Conservation (phyloP, 139 green algal species). For the Coccomyxa sp. region DNA sequence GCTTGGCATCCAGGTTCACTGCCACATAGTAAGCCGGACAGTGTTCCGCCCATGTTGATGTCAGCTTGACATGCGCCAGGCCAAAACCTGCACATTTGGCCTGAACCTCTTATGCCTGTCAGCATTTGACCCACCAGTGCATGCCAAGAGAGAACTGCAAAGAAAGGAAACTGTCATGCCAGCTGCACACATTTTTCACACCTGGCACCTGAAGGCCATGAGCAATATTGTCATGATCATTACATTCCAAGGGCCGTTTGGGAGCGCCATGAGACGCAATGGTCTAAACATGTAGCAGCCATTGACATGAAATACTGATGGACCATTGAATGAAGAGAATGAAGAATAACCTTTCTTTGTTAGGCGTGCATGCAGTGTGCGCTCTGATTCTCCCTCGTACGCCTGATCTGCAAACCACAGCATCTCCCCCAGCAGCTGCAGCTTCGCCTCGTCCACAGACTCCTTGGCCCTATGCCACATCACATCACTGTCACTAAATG, state of each 20-base stretch:
- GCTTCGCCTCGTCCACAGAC: neutral
- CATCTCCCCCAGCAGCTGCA: slow-evolving; percentile 4
- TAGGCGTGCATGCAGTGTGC: slow-evolving; percentile 1
- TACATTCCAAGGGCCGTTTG: too few relatives aligned
- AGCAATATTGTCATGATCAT: neutral
- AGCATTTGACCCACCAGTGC: too few relatives aligned
- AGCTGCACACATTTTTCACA: neutral
- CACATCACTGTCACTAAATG: neutral
- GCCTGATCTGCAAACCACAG: slow-evolving; percentile 20
- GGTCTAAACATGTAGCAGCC: too few relatives aligned
- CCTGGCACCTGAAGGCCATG: neutral
- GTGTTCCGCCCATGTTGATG: slow-evolving; percentile 19
- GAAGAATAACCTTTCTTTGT: neutral
- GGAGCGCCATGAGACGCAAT: too few relatives aligned
- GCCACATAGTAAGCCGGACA: slow-evolving; percentile 20
- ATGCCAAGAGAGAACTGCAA: neutral
- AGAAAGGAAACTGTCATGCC: too few relatives aligned
- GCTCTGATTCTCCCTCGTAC: slow-evolving; percentile 16
- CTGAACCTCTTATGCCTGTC: neutral
- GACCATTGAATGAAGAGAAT: too few relatives aligned
- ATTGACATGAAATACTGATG: too few relatives aligned
- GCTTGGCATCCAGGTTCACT: slow-evolving; percentile 2
- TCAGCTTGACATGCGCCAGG: slow-evolving; percentile 19
- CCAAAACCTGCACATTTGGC: slow-evolving; percentile 1
- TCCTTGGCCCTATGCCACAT: neutral